Percentiles rank a stretch among this genome's conserved stretches.
Conservation (phyloP, 306 rosid genomes). For the Malus asiatica region DNA sequence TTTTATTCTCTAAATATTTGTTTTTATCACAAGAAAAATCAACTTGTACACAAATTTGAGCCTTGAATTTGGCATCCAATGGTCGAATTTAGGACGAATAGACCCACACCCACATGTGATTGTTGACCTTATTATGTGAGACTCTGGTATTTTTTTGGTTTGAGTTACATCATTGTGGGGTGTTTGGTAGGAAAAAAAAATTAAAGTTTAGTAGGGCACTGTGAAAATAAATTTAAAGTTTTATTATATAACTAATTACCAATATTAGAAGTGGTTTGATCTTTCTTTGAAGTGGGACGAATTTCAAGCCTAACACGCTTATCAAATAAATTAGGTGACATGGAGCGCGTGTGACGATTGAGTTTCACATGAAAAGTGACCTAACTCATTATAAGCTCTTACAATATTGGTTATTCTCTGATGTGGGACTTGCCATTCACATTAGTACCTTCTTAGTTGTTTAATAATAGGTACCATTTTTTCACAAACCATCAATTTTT, state of each 20-base stretch:
- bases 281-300: background rate
- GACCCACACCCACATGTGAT: background rate
- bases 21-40: background rate
- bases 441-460: background rate
- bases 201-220: background rate
- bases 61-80: background rate
- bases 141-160: too few species aligned
- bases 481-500: too few species aligned
- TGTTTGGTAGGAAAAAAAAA: background rate
- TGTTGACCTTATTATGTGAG: background rate
- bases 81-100: background rate
- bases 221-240: too few species aligned
- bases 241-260: too few species aligned
- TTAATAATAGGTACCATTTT: background rate
- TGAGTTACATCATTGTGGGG: background rate
- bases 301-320: background rate
- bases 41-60: background rate
- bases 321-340: background rate
- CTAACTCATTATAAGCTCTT: background rate
- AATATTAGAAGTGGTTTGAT: background rate
- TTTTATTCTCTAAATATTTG: background rate
- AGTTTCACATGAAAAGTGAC: too few species aligned
- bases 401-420: too few species aligned
- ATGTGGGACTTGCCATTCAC: background rate
- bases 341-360: rapidly evolving